These are phyloP conservation scores for Didymella pomorum DNA, from an alignment of 2,329 filamentous ascomycete genomes.

Conservation along the genomic window DNA sequence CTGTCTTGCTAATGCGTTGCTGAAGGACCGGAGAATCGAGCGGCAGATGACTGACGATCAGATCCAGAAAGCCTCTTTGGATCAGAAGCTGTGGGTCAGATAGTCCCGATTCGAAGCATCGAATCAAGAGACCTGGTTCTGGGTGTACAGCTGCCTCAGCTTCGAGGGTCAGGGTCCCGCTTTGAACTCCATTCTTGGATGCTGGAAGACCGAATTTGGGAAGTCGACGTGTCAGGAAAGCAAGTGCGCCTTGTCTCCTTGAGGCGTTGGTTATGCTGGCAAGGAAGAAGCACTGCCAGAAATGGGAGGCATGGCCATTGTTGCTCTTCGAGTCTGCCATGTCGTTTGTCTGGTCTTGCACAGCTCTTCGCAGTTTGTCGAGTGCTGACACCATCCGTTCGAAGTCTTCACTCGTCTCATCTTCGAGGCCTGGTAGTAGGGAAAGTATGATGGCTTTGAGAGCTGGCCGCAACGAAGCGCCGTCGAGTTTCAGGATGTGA, in stretches of 20 bases:
- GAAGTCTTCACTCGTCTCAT: slow-evolving; percentile 97
- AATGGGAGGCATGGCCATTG: slow-evolving; percentile 76
- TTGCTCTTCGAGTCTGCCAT: slow-evolving; percentile 44
- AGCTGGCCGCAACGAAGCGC: slow-evolving; percentile 78
- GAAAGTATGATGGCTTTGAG: slow-evolving; percentile 89
- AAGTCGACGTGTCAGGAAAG: slow-evolving; percentile 81
- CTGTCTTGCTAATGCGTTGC: slow-evolving; percentile 72
- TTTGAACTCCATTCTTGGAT: slow-evolving; percentile 19
- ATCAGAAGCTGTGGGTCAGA: slow-evolving; percentile 88
- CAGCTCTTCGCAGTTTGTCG: slow-evolving; percentile 75
- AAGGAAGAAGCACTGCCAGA: slow-evolving; percentile 98
- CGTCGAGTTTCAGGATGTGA: slow-evolving; percentile 76
- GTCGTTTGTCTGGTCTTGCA: slow-evolving; percentile 64
- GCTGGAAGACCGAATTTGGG: slow-evolving; percentile 68
- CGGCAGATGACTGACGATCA: slow-evolving; percentile 89
- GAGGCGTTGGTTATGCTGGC: slow-evolving; percentile 90
- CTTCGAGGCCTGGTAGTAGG: slow-evolving; percentile 90
- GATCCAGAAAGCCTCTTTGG: slow-evolving; percentile 90
- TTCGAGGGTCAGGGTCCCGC: slow-evolving; percentile 54
- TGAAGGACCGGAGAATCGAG: slow-evolving; percentile 84
- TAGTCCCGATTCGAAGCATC: slow-evolving; percentile 91
- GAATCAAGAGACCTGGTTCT: slow-evolving; percentile 87
- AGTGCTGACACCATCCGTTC: slow-evolving; percentile 83
- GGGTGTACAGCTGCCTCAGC: slow-evolving; percentile 80
- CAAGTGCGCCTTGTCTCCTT: slow-evolving; percentile 83